Conservation (phyloP, 1,139 yeast genomes). For the Pneumocystis canis region DNA sequence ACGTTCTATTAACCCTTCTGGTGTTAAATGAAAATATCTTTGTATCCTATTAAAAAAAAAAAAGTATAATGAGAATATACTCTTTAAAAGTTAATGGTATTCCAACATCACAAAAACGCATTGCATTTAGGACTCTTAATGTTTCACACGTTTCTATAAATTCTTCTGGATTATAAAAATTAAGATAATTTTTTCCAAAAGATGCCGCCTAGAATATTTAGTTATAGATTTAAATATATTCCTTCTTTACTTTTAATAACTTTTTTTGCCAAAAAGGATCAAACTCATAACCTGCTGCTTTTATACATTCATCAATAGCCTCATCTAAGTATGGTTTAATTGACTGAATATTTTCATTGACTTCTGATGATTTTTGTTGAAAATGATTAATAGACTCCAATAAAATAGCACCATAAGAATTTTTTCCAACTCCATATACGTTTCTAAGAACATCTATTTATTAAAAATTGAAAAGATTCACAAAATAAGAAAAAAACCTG, state of each 20-base stretch:
- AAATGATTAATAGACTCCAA: conserved; percentile 70
- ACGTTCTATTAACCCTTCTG: conserved; percentile 40
- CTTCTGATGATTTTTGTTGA: conserved; percentile 58
- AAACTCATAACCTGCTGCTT: conserved; percentile 66
- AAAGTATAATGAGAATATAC: conserved; percentile 18
- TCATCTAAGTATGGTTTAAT: conserved; percentile 37
- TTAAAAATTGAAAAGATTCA: neutral
- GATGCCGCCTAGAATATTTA: conserved; percentile 42
- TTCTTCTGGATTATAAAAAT: conserved; percentile 35
- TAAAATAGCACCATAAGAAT: conserved; percentile 67
- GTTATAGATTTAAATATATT: neutral
- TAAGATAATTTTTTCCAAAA: conserved; percentile 64
- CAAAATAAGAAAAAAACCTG: conserved; percentile 18
- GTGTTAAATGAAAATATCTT: conserved; percentile 22
- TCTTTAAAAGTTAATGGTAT: conserved; percentile 50
- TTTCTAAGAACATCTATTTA: conserved; percentile 32
- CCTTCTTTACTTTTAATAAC: conserved; percentile 31
- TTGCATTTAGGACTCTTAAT: conserved; percentile 54
- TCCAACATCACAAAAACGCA: conserved; percentile 52
- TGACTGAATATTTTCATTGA: conserved; percentile 61
- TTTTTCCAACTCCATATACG: conserved; percentile 68
- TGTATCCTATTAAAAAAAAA: neutral
- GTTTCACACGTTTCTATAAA: conserved; percentile 48
- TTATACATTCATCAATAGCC: conserved; percentile 60
- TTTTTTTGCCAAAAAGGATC: conserved; percentile 67